Evolutionary conservation across 2,329 filamentous ascomycete genomes (phyloP), one percentile per base, ranked within the genome.

Genomic region (Zarea fungicola): DNA sequence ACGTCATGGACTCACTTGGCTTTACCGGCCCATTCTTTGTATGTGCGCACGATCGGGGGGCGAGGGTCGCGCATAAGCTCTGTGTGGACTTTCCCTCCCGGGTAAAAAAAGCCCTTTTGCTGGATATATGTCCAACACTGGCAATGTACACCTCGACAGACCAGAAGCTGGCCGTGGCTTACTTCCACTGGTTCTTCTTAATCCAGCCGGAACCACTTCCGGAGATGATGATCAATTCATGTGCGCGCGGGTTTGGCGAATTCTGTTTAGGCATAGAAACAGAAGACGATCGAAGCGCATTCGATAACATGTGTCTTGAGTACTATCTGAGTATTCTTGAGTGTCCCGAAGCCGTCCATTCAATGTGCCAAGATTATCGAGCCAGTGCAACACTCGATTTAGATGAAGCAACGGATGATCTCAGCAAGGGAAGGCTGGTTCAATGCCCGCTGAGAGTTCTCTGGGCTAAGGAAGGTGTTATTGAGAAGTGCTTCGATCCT

Each of bases 141-240:
- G 68, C 68, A 6, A 80, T 80, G 72, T 81, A 73, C 62, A 63
- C 64, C 42, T 61, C 68, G 14, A 70, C 69, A 3, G 54, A 70
- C 44, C 55, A 66, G 5, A 60, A 62, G 0, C 74, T 78, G 51
- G 73, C 75, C 1, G 65, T 65, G 23, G 67, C 69, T 1, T 81
- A 80, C 59, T 81, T 74, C 55, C 78, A 82, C 60, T 82, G 78
- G 77, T 79, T 78, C 45, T 74, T 81, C 53, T 67, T 81, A 18
- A 75, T 79, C 8, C 78, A 82, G 57, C 59, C 64, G 1, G 62
- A 62, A 5, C 74, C 78, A 0, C 67, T 81, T 5, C 77, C 74
- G 0, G 77, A 81, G 56, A 69, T 65, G 29, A 62, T 77, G 40
- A 72, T 73, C 53, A 62, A 61, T 0, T 60, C 57, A 0, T 58